Evolutionary conservation across 2,329 filamentous ascomycete species (phyloP), one percentile per base, ranked within the genome.

Genomic region (Diplocarpon rosae): DNA sequence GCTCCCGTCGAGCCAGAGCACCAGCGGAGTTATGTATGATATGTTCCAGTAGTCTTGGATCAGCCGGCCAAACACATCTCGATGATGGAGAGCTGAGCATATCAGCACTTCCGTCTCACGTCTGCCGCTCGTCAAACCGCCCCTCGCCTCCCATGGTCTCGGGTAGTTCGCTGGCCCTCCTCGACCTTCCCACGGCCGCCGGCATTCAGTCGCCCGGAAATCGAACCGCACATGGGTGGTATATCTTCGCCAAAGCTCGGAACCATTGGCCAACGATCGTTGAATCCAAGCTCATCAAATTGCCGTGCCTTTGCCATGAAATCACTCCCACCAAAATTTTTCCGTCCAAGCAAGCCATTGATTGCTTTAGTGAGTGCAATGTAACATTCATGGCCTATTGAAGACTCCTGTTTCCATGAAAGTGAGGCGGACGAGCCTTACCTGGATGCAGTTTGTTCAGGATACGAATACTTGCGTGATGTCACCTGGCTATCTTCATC

Each of bases 91-190:
- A 35, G 39, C 31, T 35, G 39, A 16, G 31, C 24, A 34, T 3
- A 13, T 20, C 16, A 10, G 17, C 17, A 14, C 39, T 24, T 13
- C 37, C 48, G 43, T 54, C 47, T 52, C 48, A 52, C 47, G 39
- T 46, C 20, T 36, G 24, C 14, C 29, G 40, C 43, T 51, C 42
- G 27, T 53, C 43, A 50, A 50, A 48, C 53, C 32, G n/a, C 29
- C 30, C 30, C 15, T 42, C 39, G 30, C 24, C 31, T 49, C 41
- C n/a, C 34, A 39, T 33, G 12, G 33, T 29, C 12, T 39, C 11
- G 20, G 20, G 20, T 17, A 35, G 24, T 17, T 27, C 15, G 29
- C 31, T 17, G 37, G 29, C 15, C 6, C 35, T 34, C 38, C 20
- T 11, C 27, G 16, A 39, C 10, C 34, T 35, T 37, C 42, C 16